Evolutionary conservation across 148 eudicot genomes (phyloP).

Genomic region (Silene conica): DNA sequence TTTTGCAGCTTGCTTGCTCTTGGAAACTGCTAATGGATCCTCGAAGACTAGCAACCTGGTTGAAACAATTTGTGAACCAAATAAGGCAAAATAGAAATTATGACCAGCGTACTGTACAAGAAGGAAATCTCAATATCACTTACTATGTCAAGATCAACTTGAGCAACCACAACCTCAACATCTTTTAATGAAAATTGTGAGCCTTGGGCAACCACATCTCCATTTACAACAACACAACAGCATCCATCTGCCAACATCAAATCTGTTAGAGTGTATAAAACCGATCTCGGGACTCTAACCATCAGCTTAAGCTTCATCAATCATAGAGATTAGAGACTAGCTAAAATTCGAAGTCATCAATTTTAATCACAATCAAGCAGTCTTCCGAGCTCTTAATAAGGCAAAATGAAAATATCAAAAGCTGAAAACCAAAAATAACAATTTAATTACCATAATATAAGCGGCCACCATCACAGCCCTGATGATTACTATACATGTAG

Average conservation of each 20-base stretch:
- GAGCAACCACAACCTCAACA: conserved; percentile 89
- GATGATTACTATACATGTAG: conserved; percentile 94
- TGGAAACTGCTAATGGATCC: conserved; percentile 87
- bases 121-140: conserved; percentile 16
- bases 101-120: not conserved
- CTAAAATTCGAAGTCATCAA: not conserved
- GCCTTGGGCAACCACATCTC: conserved; percentile 96
- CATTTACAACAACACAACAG: conserved; percentile 80
- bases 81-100: not conserved
- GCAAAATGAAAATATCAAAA: not conserved
- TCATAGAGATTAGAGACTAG: not conserved
- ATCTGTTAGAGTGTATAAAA: not conserved
- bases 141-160: conserved; percentile 92
- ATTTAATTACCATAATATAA: conserved; percentile 65
- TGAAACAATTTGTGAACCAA: conserved; percentile 17
- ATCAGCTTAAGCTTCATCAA: not conserved
- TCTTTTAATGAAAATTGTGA: conserved; percentile 93
- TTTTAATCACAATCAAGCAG: not conserved
- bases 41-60: conserved; percentile 86
- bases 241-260: conserved; percentile 76
- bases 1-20: conserved; percentile 86
- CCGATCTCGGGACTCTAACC: no score
- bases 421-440: not conserved
- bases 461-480: conserved; percentile 96
- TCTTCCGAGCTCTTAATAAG: not conserved